These are phyloP conservation scores for Epichloe coenophiala DNA, from an alignment of 2,329 filamentous ascomycete species.

Conservation along the genomic window DNA sequence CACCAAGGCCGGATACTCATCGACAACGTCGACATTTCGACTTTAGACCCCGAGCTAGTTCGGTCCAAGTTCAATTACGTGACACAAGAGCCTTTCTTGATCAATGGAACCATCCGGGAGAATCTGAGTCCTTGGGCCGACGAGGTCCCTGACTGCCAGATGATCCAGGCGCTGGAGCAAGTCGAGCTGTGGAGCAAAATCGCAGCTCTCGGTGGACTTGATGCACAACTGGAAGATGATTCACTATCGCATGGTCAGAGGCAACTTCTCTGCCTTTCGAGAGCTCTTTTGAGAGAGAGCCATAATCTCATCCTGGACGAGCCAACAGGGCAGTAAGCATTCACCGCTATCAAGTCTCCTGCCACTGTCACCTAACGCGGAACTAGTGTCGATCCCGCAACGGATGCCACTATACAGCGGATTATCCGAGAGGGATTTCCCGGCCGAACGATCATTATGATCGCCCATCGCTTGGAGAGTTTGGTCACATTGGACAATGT, in stretches of 20 bases:
- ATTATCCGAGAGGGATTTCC: background rate
- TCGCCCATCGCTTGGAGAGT: background rate
- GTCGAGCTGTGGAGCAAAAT: conserved; percentile 8
- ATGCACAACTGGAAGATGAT: conserved; percentile 2
- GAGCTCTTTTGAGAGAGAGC: background rate
- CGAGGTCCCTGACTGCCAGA: background rate
- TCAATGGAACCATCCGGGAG: no score
- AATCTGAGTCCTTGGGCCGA: no score
- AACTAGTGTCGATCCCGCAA: background rate
- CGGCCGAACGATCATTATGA: background rate
- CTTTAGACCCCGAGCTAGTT: no score
- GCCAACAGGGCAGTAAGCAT: background rate
- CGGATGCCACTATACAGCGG: background rate
- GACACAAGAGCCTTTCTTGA: no score
- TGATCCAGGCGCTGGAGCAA: conserved; percentile 3
- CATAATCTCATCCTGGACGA: conserved; percentile 3
- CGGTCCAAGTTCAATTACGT: no score
- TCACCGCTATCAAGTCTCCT: no score
- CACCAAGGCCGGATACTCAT: no score
- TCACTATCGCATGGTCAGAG: conserved; percentile 7
- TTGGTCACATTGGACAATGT: no score
- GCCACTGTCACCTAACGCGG: no score
- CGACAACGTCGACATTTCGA: no score
- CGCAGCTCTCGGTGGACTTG: conserved; percentile 4
- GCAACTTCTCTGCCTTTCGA: conserved; percentile 9